Conservation (phyloP, 2,329 filamentous ascomycete species). For the Amphichorda felina region DNA sequence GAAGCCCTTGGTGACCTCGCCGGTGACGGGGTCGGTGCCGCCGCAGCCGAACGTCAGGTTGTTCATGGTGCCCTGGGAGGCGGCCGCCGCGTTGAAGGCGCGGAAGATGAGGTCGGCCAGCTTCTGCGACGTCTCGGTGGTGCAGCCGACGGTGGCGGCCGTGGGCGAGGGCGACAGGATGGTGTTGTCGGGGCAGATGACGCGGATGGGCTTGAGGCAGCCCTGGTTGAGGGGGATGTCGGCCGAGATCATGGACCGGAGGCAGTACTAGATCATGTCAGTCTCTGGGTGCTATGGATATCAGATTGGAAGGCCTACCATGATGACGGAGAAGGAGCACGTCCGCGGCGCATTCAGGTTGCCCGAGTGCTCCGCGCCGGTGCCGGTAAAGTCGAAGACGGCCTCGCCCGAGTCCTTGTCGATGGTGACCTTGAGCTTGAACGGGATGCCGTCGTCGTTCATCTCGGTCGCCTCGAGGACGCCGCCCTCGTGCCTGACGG, state of each 20-base stretch:
- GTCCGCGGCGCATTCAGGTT: slow-evolving; percentile 21
- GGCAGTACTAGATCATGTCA: slow-evolving; percentile 42
- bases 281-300: background rate
- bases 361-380: slow-evolving; percentile 16
- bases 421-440: slow-evolving; percentile 64
- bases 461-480: slow-evolving; percentile 30
- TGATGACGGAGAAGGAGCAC: slow-evolving; percentile 48
- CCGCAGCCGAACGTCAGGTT: slow-evolving; percentile 79
- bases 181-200: slow-evolving; percentile 59
- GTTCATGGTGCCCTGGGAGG: slow-evolving; percentile 71
- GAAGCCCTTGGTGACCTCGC: slow-evolving; percentile 39
- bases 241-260: slow-evolving; percentile 67
- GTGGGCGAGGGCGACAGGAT: slow-evolving; percentile 66
- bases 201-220: slow-evolving; percentile 64
- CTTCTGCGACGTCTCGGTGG: slow-evolving; percentile 68
- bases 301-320: slow-evolving; percentile 25
- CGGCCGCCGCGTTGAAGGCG: slow-evolving; percentile 69
- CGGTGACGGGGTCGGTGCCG: slow-evolving; percentile 38
- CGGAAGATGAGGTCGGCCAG: slow-evolving; percentile 76
- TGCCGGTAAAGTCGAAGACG: slow-evolving; percentile 40
- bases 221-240: slow-evolving; percentile 84
- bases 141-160: slow-evolving; percentile 73
- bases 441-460: slow-evolving; percentile 81
- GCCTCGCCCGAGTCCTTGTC: slow-evolving; percentile 64
- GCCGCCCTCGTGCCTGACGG: slow-evolving; percentile 13